phyloP scores from a whole-genome alignment of 2,329 filamentous ascomycete genomes.

The Alternaria arborescens region DNA sequence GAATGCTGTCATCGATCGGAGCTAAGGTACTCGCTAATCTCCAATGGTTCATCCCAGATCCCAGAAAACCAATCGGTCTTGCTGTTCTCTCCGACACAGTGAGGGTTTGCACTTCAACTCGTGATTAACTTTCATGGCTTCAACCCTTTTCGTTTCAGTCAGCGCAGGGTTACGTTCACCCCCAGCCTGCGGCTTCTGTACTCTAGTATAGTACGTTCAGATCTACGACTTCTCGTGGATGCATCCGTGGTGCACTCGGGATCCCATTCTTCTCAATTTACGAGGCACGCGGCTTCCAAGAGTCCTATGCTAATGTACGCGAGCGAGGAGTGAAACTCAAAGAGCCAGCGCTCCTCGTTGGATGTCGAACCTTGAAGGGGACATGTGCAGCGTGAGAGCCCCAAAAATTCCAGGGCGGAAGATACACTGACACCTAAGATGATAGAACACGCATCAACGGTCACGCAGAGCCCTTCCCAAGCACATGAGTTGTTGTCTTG shows the following conservation, averaged over 20 bases:
- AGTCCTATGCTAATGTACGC: no score
- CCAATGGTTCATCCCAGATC: not conserved
- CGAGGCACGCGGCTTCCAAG: no score
- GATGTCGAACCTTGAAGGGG: not conserved
- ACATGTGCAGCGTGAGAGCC: not conserved
- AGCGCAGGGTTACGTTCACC: not conserved
- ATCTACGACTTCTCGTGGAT: not conserved
- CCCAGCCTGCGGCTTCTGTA: not conserved
- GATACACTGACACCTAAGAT: not conserved
- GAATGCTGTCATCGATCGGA: slow-evolving; percentile 44
- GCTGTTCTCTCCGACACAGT: not conserved
- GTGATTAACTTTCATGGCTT: not conserved
- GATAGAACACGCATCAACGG: not conserved
- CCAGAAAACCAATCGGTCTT: slow-evolving; percentile 14
- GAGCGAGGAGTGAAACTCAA: not conserved
- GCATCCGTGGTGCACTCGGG: not conserved
- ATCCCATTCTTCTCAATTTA: not conserved
- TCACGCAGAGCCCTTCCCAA: not conserved
- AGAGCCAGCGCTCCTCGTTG: not conserved
- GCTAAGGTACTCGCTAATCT: slow-evolving; percentile 18
- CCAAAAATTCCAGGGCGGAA: no score
- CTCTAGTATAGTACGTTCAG: not conserved
- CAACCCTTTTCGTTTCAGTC: not conserved
- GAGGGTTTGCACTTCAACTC: not conserved
- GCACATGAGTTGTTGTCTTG: slow-evolving; percentile 4